Evolutionary conservation across 805 yeast species (phyloP), one percentile per base, ranked within the genome.

Genomic region (Yarrowia osloensis): DNA sequence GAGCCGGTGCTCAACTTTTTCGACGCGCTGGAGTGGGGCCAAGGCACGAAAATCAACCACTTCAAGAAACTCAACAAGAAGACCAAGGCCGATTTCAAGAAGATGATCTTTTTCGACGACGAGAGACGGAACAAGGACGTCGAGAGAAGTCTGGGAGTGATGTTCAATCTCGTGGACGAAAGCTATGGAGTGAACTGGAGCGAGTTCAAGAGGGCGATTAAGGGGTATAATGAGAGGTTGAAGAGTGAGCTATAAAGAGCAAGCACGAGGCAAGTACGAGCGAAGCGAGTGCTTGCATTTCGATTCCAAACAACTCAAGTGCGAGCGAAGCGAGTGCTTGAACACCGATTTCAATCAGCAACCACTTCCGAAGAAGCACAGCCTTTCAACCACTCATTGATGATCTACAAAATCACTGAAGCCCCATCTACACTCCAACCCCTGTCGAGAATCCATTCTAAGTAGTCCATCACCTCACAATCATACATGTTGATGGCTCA

Each of bases 61-160:
- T 85, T 90, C 42, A 72, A 74, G 19, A 47, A 49, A 13, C 28
- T 63, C 3, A 24, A 63, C 5, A 77, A 80, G 63, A 81, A 80
- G 13, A 77, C 87, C 21, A 81, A 81, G 15, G 76, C 85, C 11
- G 79, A 79, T 26, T 81, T 73, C 44, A 70, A 76, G 5, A 87
- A 87, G 44, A 81, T 90, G 78, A 76, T 82, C n/a, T 78, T 89
- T 67, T 91, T 85, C 72, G 97, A 91, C 74, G 97, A 91, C 75
- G 97, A 91, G 75, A 72, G 77, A 67, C 81, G 97, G 70, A 91
- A 91, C 73, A 82, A 78, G 69, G 97, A 91, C 71, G 97, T 91
- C 4, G 88, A 85, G 72, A 71, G 75, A 4, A 72, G 76, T 26
- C 81, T 89, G 17, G 92, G 92, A 4, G 91, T 90, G 29, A 82